Evolutionary conservation across 805 yeast genomes (phyloP).

Genomic region (Kluyveromyces wickerhamii): DNA sequence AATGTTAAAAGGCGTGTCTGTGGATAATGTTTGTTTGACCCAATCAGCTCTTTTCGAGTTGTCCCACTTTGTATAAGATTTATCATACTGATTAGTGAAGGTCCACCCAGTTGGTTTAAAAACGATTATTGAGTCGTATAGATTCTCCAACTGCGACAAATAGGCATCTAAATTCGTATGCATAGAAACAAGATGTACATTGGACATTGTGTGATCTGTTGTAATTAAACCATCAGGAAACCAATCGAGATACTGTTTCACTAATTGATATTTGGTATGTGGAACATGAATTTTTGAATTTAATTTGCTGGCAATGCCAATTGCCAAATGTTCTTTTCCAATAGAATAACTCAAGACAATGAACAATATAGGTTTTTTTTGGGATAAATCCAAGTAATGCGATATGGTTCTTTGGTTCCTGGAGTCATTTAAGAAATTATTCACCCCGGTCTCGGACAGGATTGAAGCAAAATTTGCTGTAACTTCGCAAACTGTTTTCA

Average conservation of each 20-base stretch:
- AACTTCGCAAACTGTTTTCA: constrained; percentile 53
- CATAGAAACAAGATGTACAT: constrained; percentile 72
- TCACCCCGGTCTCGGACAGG: constrained; percentile 29
- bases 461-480: constrained; percentile 46
- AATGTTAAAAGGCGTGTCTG: constrained; percentile 11
- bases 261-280: constrained; percentile 36
- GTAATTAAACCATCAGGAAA: constrained; percentile 37
- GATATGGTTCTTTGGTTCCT: constrained; percentile 29
- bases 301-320: constrained; percentile 47
- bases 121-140: constrained; percentile 44
- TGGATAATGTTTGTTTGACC: constrained; percentile 16
- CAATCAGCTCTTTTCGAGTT: constrained; percentile 10
- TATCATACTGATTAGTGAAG: constrained; percentile 29
- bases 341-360: constrained; percentile 84
- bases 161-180: constrained; percentile 38
- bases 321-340: constrained; percentile 84
- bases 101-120: constrained; percentile 92
- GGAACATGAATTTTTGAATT: constrained; percentile 43
- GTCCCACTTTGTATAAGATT: constrained; percentile 12
- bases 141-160: constrained; percentile 13
- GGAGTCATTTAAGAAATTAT: constrained; percentile 15
- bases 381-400: constrained; percentile 21
- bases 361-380: constrained; percentile 13
- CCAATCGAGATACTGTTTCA: constrained; percentile 37
- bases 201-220: constrained; percentile 39